These are phyloP conservation scores for Penicillium sp. DNA, from an alignment of 2,329 filamentous ascomycete species.

Conservation along the genomic window DNA sequence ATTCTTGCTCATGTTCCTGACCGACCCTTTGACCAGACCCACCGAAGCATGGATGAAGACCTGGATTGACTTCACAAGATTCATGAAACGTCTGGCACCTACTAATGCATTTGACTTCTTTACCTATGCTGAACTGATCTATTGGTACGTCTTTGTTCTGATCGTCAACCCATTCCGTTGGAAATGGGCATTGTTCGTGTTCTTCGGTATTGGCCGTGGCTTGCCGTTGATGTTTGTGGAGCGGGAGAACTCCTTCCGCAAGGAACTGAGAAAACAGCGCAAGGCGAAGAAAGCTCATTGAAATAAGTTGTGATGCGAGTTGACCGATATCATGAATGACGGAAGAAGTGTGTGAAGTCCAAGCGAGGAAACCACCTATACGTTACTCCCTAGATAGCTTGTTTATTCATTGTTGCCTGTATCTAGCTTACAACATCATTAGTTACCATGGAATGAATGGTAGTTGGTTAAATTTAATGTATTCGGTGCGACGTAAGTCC, in stretches of 20 bases:
- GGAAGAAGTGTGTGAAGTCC: neutral
- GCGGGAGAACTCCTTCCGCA: constrained; percentile 54
- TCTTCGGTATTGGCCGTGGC: constrained; percentile 66
- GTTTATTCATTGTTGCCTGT: neutral
- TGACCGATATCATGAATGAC: neutral
- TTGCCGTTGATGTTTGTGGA: constrained; percentile 65
- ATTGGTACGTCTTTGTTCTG: constrained; percentile 80
- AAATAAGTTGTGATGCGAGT: neutral
- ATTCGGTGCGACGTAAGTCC: neutral
- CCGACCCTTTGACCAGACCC: constrained; percentile 72
- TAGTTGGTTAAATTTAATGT: no score
- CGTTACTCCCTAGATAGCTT: no score
- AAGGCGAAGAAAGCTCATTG: constrained; percentile 8
- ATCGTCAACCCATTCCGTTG: constrained; percentile 79
- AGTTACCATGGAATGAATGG: no score
- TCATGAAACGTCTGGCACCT: constrained; percentile 66
- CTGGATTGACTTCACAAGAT: constrained; percentile 80
- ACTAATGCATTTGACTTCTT: constrained; percentile 83
- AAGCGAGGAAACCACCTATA: no score
- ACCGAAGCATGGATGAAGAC: constrained; percentile 70
- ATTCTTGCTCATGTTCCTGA: constrained; percentile 79
- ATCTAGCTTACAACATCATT: neutral
- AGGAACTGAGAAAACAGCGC: constrained; percentile 27
- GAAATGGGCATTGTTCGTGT: constrained; percentile 85
- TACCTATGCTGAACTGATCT: constrained; percentile 77